Base-by-base conservation (phyloP, 495 filamentous ascomycete species). In the Penicillium goetzii region DNA sequence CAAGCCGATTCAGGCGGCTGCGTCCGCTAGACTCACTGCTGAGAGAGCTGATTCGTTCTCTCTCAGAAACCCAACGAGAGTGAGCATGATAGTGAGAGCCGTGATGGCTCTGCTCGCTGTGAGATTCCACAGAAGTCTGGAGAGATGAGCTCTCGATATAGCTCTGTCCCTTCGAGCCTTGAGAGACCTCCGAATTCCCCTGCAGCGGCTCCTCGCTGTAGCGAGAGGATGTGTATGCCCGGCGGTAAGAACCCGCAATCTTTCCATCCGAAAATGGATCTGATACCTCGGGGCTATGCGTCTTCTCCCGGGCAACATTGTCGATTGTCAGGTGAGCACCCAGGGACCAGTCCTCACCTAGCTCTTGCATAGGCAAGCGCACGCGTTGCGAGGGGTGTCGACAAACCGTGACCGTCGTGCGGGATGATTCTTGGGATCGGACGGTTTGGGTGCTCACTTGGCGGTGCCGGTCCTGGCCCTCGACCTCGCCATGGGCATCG, bases 341-440 rank as follows among this genome's bases (percentile, higher is more conserved):
- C 69, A 61, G 59, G 19, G 45, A 47, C 53, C 36, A 66, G 4
- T 60, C 59, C 12, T 64, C 64, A 19, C 55, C 23, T 9, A 59
- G 34, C 8, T 66, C 63, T 11, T 56, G 26, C n/a, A 74, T 67
- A 10, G 70, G 69, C 45, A 61, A 67, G 12, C 62, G 65, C 8
- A 65, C 56, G 17, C 60, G 68, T 36, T 65, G 73, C 17, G 73
- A 73, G 9, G 73, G 70, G 56, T 67, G 68, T 36, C 62, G 75
- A 56, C 56, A 68, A 10, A 80, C 71, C n/a, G 77, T 80, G 17
- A 41, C 56, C 9, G 49, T 70, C 1, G 72, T 78, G 6, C 60
- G 52, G 7, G 66, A 64, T 10, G 79, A 79, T 25, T 73, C 61
- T n/a, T 68, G 67, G 28, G 76, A 78, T 19, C 56, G 50, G 4